A percentile compares a stretch with the other conserved stretches of the same genome.
Evolutionary conservation across 1,139 yeast species (phyloP).

Genomic region (Sugiyamaella pinicola): DNA sequence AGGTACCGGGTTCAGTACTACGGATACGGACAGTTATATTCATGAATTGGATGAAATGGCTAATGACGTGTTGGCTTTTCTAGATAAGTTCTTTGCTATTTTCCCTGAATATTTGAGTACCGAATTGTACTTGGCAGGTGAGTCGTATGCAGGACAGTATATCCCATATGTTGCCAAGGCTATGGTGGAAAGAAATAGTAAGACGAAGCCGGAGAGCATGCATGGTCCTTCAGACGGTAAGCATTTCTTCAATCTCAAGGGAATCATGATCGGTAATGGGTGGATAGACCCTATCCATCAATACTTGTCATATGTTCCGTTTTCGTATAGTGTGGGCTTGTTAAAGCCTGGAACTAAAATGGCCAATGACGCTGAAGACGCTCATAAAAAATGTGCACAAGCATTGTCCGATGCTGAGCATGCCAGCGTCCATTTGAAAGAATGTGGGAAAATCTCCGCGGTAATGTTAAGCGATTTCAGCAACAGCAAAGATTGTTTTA

Average conservation of each 20-base stretch:
- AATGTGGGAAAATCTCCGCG: slow-evolving; percentile 38
- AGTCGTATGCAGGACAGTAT: slow-evolving; percentile 96
- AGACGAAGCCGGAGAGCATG: slow-evolving; percentile 25
- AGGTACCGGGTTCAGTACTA: slow-evolving; percentile 85
- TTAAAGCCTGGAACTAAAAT: slow-evolving; percentile 44
- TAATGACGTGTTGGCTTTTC: slow-evolving; percentile 62
- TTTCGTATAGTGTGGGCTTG: slow-evolving; percentile 60
- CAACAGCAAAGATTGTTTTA: slow-evolving; percentile 55
- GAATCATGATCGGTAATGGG: slow-evolving; percentile 88
- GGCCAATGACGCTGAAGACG: slow-evolving; percentile 39
- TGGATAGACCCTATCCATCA: slow-evolving; percentile 94
- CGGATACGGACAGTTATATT: slow-evolving; percentile 53
- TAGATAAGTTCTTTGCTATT: slow-evolving; percentile 63
- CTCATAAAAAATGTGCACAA: slow-evolving; percentile 38
- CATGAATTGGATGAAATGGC: slow-evolving; percentile 59
- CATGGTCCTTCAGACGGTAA: slow-evolving; percentile 7
- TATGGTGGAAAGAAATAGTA: slow-evolving; percentile 53
- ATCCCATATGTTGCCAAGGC: slow-evolving; percentile 83
- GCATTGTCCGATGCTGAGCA: slow-evolving; percentile 39
- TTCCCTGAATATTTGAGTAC: slow-evolving; percentile 74
- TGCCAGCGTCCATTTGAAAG: slow-evolving; percentile 34
- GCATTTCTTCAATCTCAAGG: slow-evolving; percentile 54
- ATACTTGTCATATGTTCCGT: slow-evolving; percentile 80
- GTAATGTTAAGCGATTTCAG: slow-evolving; percentile 29
- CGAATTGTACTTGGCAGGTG: slow-evolving; percentile 84